Conservation (phyloP, 768 basidiomycete species). For the Cystobasidiopsis lactophilus region DNA sequence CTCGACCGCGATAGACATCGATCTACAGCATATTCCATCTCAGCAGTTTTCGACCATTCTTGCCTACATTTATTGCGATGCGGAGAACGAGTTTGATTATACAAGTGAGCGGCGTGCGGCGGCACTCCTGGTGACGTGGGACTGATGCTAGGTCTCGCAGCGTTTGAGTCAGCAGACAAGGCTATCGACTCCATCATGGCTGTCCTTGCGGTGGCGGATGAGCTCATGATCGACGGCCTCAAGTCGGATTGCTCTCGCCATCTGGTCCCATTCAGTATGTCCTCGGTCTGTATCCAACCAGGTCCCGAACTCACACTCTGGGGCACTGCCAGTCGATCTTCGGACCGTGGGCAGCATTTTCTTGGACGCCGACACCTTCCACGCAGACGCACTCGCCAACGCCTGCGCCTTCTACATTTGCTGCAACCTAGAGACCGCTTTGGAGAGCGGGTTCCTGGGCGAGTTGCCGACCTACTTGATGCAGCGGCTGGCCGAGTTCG, state of each 20-base stretch:
- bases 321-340: conserved; percentile 38
- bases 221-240: conserved; percentile 67
- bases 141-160: conserved; percentile 24
- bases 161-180: conserved; percentile 47
- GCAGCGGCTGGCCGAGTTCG: conserved; percentile 40
- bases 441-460: conserved; percentile 61
- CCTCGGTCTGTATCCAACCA: not conserved
- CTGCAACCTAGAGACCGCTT: conserved; percentile 62
- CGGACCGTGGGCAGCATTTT: conserved; percentile 62
- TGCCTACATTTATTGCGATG: conserved; percentile 52
- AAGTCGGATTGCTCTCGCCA: conserved; percentile 59
- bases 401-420: conserved; percentile 56
- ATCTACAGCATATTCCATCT: conserved; percentile 52
- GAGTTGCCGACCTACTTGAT: conserved; percentile 45
- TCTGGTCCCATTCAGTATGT: conserved; percentile 27
- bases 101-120: conserved; percentile 32
- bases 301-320: not conserved
- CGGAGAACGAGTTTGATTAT: conserved; percentile 44
- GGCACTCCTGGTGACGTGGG: not conserved
- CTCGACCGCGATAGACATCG: conserved; percentile 30
- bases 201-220: conserved; percentile 71
- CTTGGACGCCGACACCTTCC: conserved; percentile 55
- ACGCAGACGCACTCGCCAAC: conserved; percentile 43
- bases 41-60: conserved; percentile 53
- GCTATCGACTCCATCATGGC: conserved; percentile 68